Evolutionary conservation across 108 stramenopile genomes (phyloP).

Genomic region (Asterionellopsis glacialis): DNA sequence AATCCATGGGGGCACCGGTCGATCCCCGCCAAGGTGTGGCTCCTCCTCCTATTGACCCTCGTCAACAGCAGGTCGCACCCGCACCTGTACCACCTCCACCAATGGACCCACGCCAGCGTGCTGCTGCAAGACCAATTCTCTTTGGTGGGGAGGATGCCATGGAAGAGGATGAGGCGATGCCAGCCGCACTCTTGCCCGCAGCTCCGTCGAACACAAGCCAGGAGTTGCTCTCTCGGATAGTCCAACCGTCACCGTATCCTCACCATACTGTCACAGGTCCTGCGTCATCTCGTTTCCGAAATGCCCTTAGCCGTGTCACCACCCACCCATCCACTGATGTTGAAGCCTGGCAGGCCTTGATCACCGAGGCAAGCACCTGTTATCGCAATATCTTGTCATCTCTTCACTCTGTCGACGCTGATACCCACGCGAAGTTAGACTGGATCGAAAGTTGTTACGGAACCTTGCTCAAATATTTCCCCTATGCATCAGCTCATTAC

Average conservation of each 20-base stretch:
- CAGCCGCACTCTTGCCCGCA: not conserved
- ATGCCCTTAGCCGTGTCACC: conserved; percentile 70
- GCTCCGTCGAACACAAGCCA: conserved; percentile 4
- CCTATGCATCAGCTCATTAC: conserved; percentile 47
- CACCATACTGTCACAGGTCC: conserved; percentile 68
- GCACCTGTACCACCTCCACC: too few relatives aligned
- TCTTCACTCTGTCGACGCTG: conserved; percentile 17
- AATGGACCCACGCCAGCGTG: too few relatives aligned
- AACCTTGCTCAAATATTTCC: conserved; percentile 64
- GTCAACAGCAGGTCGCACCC: too few relatives aligned
- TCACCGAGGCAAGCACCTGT: conserved; percentile 66
- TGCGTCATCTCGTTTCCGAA: conserved; percentile 69
- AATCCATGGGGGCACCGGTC: too few relatives aligned
- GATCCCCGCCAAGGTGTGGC: too few relatives aligned
- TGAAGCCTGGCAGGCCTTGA: conserved; percentile 81
- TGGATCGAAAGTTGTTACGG: conserved; percentile 80
- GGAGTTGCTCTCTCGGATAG: conserved; percentile 22
- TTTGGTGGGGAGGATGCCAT: conserved; percentile 38
- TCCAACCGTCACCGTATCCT: conserved; percentile 68
- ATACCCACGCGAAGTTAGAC: conserved; percentile 65
- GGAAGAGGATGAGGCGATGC: conserved; percentile 36
- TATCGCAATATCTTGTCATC: conserved; percentile 28
- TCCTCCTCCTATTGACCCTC: too few relatives aligned
- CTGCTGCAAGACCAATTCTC: conserved; percentile 11
- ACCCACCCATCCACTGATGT: conserved; percentile 56